These are phyloP conservation scores for Saturnispora zaruensis DNA, from an alignment of 805 yeast genomes.

Conservation along the genomic window DNA sequence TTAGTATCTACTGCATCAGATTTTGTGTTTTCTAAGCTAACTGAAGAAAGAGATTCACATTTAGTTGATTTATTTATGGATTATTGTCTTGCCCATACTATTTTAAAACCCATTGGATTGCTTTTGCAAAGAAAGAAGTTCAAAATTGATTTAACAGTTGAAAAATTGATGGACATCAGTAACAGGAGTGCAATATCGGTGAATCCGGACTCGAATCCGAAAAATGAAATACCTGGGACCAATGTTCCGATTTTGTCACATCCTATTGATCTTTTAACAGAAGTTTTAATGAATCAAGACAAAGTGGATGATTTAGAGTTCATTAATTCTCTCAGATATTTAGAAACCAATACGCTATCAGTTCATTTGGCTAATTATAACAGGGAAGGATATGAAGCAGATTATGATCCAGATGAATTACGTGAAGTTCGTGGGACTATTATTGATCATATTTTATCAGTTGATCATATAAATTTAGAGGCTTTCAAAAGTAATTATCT, in stretches of 20 bases:
- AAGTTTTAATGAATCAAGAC: constrained; percentile 14
- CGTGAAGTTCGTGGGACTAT: constrained; percentile 9
- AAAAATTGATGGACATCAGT: constrained; percentile 6
- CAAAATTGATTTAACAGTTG: background rate
- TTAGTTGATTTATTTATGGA: constrained; percentile 14
- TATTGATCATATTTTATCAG: constrained; percentile 11
- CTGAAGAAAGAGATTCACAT: constrained; percentile 14
- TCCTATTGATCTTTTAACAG: constrained; percentile 18
- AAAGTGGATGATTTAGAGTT: constrained; percentile 16
- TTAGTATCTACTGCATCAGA: constrained; percentile 69
- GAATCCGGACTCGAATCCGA: background rate
- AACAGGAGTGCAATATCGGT: constrained; percentile 9
- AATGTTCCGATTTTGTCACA: constrained; percentile 16
- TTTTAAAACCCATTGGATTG: constrained; percentile 5
- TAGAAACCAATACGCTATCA: constrained; percentile 13
- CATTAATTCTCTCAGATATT: constrained; percentile 15
- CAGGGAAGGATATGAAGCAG: constrained; percentile 17
- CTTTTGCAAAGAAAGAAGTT: constrained; percentile 2
- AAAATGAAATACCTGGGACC: background rate
- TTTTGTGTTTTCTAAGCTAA: constrained; percentile 32
- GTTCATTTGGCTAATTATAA: constrained; percentile 19
- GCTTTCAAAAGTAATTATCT: constrained; percentile 10
- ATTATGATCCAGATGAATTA: constrained; percentile 5
- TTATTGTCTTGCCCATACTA: constrained; percentile 8
- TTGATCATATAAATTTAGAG: constrained; percentile 17